Evolutionary conservation across 1,284 basidiomycete species (phyloP).

Genomic region (Moesziomyces parantarcticus): DNA sequence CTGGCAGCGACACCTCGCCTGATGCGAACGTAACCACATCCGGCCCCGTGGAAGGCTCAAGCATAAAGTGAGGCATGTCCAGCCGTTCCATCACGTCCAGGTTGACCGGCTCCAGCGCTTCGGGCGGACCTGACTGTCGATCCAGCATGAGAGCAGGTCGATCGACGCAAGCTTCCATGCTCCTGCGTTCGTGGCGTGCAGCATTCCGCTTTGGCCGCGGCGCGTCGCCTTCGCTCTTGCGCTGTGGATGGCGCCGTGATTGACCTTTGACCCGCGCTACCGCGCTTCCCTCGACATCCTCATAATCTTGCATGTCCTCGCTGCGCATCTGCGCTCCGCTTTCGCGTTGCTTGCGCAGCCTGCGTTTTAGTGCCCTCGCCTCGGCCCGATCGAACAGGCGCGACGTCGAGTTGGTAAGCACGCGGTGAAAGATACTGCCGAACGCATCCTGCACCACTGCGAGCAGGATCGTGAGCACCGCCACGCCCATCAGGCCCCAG

Average conservation of each 20-base stretch:
- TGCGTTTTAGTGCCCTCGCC: conserved; percentile 20
- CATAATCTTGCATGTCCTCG: background rate
- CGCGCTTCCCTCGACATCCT: background rate
- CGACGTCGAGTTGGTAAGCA: conserved; percentile 23
- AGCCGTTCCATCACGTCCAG: background rate
- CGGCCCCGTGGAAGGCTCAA: background rate
- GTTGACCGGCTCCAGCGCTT: conserved; percentile 1
- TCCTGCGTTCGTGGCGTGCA: conserved; percentile 2
- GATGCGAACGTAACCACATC: no score
- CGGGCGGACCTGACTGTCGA: background rate
- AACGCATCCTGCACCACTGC: conserved; percentile 71
- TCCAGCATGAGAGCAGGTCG: background rate
- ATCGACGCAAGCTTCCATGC: conserved; percentile 27
- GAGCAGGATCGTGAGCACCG: conserved; percentile 52
- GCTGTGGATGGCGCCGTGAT: conserved; percentile 2
- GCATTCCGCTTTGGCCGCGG: background rate
- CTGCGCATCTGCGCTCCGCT: background rate
- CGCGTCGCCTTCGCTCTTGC: conserved; percentile 23
- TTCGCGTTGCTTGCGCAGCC: conserved; percentile 4
- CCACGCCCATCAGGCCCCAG: conserved; percentile 74
- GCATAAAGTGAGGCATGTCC: background rate
- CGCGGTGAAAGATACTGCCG: conserved; percentile 36
- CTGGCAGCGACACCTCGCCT: background rate
- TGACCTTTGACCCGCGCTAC: background rate
- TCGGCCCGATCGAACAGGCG: conserved; percentile 33